A percentile compares a stretch with the other conserved stretches of the same genome.
These are phyloP conservation scores for Hysterium pulicare DNA, from an alignment of 2,329 filamentous ascomycete genomes.

Conservation along the genomic window DNA sequence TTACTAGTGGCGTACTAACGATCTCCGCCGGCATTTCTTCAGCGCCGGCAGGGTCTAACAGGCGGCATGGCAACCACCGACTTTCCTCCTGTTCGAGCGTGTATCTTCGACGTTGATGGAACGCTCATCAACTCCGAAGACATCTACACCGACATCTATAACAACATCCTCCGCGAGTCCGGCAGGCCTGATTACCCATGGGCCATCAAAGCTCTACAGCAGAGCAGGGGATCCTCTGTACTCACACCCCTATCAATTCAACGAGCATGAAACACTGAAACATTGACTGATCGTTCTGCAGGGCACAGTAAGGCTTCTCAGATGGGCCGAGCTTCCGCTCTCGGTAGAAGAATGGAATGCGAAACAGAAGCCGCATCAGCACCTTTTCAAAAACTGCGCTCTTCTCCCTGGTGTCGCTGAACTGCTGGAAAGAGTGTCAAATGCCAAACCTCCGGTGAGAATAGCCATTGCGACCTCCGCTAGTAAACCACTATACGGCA, in stretches of 20 bases:
- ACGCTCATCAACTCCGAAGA: conserved; percentile 94
- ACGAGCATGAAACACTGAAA: too few species aligned
- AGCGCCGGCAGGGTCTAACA: too few species aligned
- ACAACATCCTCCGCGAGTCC: conserved; percentile 75
- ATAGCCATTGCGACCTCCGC: conserved; percentile 86
- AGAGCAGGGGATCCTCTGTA: too few species aligned
- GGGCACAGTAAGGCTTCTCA: too few species aligned
- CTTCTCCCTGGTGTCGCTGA: conserved; percentile 74
- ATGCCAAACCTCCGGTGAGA: too few species aligned
- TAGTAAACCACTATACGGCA: conserved; percentile 65
- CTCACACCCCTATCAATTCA: neutral
- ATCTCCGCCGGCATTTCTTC: too few species aligned
- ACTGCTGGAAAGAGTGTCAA: too few species aligned
- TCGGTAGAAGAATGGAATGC: conserved; percentile 62
- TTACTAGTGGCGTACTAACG: too few species aligned
- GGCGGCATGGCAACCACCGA: too few species aligned
- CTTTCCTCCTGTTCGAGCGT: conserved; percentile 79
- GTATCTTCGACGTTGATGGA: conserved; percentile 98
- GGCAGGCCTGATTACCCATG: conserved; percentile 74
- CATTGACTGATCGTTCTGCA: too few species aligned
- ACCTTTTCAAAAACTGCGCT: conserved; percentile 70
- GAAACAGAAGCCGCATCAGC: conserved; percentile 63
- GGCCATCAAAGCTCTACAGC: conserved; percentile 87
- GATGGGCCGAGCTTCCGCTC: conserved; percentile 89
- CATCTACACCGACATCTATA: conserved; percentile 78